phyloP scores from a whole-genome alignment of 371 early-diverging fungal species.

The Mortierella sp. region DNA sequence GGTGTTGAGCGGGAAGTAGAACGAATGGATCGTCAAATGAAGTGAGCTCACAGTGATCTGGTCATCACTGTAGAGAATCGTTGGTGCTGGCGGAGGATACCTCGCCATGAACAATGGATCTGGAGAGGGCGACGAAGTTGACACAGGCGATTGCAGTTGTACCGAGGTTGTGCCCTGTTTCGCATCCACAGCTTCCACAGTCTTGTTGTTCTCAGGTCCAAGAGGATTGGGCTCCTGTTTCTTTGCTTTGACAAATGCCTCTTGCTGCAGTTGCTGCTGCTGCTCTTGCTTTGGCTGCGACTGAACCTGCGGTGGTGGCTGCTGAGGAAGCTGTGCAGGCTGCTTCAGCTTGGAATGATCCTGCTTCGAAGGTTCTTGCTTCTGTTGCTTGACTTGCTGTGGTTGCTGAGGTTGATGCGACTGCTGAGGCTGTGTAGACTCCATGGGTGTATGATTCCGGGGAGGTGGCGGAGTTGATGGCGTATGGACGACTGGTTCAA shows the following conservation, averaged over 20 bases:
- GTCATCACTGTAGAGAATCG: conserved; percentile 52
- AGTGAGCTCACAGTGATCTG: conserved; percentile 51
- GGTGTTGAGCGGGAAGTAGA: conserved; percentile 54
- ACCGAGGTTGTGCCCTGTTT: neutral
- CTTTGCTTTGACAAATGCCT: neutral
- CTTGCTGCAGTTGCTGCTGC: neutral
- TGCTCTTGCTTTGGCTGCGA: neutral
- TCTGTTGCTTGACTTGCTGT: conserved; percentile 14
- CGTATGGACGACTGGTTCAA: neutral
- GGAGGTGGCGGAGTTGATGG: neutral
- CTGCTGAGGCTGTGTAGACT: neutral
- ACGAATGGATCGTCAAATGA: conserved; percentile 54
- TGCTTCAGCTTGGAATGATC: neutral
- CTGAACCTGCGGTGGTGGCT: neutral
- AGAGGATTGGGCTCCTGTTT: conserved; percentile 13
- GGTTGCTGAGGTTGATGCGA: neutral
- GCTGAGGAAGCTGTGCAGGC: neutral
- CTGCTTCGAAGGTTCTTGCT: neutral
- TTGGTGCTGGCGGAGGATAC: conserved; percentile 54
- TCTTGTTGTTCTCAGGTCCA: conserved; percentile 15
- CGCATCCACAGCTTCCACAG: neutral
- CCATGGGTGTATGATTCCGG: neutral
- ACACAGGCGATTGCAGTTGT: neutral
- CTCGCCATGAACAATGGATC: conserved; percentile 2
- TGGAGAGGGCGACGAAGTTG: conserved; percentile 7